Conservation (phyloP, 495 filamentous ascomycete species). For the Podospora comata region DNA sequence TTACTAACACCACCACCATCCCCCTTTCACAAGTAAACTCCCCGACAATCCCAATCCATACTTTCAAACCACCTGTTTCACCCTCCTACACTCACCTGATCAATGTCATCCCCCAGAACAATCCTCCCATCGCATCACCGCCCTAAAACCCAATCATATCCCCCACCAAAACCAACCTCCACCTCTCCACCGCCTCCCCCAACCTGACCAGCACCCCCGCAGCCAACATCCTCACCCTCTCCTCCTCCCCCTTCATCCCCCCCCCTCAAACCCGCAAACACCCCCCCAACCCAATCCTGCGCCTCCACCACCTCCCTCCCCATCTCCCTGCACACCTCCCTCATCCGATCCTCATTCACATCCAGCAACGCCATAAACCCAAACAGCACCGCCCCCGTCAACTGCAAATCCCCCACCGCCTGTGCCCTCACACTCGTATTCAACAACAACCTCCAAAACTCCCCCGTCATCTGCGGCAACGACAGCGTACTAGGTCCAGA, state of each 20-base stretch:
- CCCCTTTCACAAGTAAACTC: too few relatives aligned
- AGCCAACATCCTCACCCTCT: constrained; percentile 65
- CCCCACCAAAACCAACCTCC: constrained; percentile 63
- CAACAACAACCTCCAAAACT: constrained; percentile 66
- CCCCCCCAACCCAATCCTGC: constrained; percentile 45
- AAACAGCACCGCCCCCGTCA: constrained; percentile 74
- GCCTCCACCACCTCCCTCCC: constrained; percentile 56
- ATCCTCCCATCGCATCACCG: background rate
- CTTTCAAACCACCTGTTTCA: too few relatives aligned
- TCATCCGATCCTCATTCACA: constrained; percentile 76
- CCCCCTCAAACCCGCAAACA: constrained; percentile 42
- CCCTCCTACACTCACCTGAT: background rate
- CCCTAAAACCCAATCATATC: constrained; percentile 49
- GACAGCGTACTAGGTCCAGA: constrained; percentile 59
- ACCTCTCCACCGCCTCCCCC: constrained; percentile 77
- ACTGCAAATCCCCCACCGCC: constrained; percentile 53
- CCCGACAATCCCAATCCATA: too few relatives aligned
- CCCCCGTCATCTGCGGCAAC: constrained; percentile 64
- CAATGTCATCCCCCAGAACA: background rate
- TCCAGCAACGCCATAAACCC: constrained; percentile 78
- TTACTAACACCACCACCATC: too few relatives aligned
- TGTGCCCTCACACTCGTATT: constrained; percentile 36
- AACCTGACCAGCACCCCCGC: constrained; percentile 79
- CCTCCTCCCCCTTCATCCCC: constrained; percentile 53
- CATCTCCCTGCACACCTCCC: constrained; percentile 62